Base-by-base conservation (phyloP, 2,329 filamentous ascomycete species). In the Biscogniauxia marginata region DNA sequence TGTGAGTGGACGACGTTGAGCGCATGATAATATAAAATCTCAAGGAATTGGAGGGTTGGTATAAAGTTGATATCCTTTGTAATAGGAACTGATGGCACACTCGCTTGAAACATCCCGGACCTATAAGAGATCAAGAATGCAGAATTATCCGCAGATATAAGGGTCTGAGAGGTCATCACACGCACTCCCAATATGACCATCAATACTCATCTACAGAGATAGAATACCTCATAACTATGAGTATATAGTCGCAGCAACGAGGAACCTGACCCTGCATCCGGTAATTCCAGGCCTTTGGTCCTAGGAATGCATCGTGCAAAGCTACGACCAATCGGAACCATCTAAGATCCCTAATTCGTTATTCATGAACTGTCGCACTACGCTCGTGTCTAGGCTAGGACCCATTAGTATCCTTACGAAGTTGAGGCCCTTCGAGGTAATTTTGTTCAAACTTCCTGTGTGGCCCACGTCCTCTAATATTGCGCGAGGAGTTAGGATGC, bases 191-290 rank as follows among this genome's bases (percentile, higher is more conserved):
- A 91, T 76, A 71, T 90, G 90, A 57, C 81, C 80, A 16, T 82
- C 78, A 70, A 90, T 88, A 24, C 81, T 83, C 56, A 88, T 79
- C 11, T 79, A 78, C 57, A 91, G 82, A 78, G 78, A 72, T 91
- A 90, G 77, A 92, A 92, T 67, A 90, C 90, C 57, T 88, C 86
- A 70, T 92, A 92, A 67, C 91, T 87, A 71, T 92, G 89, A 1
- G 87, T 89, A 71, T 92, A 89, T n/a, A 92, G 79, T 2, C 90
- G 76, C 54, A 92, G 76, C 46, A 82, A 77, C 19, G 77, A 75
- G 58, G 83, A 79, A 47, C 76, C 74, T 63, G 84, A 79, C 49
- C 76, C 74, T 63, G 84, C 78, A 43, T 90, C 78, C 86, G 81
- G 44, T 84, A 85, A 65, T 90, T 80, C 89, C 89, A 92, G 56